These are phyloP conservation scores for Solanum pimpinellifolium DNA, from an alignment of 257 asterid species.

Conservation along the genomic window DNA sequence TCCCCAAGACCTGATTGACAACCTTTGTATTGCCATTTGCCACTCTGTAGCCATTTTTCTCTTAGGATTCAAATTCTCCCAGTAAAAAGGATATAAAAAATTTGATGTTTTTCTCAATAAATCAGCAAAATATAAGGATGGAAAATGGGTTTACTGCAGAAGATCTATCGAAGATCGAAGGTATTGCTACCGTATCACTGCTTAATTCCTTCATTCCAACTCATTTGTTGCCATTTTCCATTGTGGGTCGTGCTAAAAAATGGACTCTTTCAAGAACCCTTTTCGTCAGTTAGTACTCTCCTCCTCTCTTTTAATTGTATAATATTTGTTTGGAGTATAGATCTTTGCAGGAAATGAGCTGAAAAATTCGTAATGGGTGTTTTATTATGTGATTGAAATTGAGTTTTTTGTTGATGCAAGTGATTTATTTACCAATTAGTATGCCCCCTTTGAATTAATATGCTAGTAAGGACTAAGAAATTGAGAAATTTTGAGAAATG, in stretches of 20 bases:
- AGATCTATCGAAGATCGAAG: slow-evolving; percentile 72
- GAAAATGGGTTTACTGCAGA: slow-evolving; percentile 55
- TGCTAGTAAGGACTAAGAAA: not conserved
- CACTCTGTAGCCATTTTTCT: not conserved
- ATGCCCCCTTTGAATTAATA: not conserved
- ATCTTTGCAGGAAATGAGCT: not conserved
- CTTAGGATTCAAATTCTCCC: not conserved
- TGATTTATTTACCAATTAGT: no score
- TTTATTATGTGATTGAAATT: not conserved
- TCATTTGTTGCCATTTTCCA: slow-evolving; percentile 94
- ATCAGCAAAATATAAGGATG: not conserved
- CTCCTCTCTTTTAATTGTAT: not conserved
- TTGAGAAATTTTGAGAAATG: not conserved
- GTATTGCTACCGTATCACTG: slow-evolving; percentile 90
- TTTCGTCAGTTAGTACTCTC: slow-evolving; percentile 61
- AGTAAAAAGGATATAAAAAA: not conserved
- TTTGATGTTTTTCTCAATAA: not conserved
- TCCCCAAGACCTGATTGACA: not conserved
- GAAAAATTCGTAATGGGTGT: not conserved
- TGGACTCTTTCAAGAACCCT: slow-evolving; percentile 97
- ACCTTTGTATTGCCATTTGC: not conserved
- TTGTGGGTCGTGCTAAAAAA: slow-evolving; percentile 97
- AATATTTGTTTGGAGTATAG: not conserved
- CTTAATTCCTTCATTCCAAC: slow-evolving; percentile 92
- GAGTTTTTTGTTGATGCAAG: no score